Evolutionary conservation across 2,329 filamentous ascomycete species (phyloP).

Genomic region (Neobulgaria alba): DNA sequence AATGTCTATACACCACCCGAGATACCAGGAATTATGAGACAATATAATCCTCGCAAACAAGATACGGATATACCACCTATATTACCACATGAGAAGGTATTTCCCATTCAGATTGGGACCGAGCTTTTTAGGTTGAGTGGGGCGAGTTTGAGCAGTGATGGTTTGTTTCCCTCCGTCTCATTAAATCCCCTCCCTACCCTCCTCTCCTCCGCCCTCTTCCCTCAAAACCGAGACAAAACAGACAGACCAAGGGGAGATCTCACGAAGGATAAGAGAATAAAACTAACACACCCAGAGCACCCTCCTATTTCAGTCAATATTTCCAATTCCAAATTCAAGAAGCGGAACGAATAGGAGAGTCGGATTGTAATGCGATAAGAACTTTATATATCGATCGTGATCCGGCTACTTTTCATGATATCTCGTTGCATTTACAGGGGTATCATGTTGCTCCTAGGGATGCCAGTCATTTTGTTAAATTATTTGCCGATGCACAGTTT

Average conservation of each 20-base stretch:
- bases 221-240: too few relatives aligned
- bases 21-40: conserved; percentile 17
- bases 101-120: conserved; percentile 62
- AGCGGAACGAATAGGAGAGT: conserved; percentile 43
- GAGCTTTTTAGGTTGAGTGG: conserved; percentile 62
- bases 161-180: conserved; percentile 36
- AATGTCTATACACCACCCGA: conserved; percentile 2
- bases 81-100: conserved; percentile 38
- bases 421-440: conserved; percentile 82
- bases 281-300: conserved; percentile 58
- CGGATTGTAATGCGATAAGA: conserved; percentile 42
- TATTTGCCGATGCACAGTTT: conserved; percentile 93
- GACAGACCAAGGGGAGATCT: too few relatives aligned
- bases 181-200: neutral
- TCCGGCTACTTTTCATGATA: conserved; percentile 79
- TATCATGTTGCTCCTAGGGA: conserved; percentile 80
- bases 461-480: conserved; percentile 78
- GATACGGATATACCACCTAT: conserved; percentile 30
- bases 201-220: neutral
- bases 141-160: conserved; percentile 63
- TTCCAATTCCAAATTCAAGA: conserved; percentile 73
- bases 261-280: too few relatives aligned
- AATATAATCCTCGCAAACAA: conserved; percentile 7
- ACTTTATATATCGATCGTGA: conserved; percentile 95
- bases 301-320: conserved; percentile 93